Percentiles rank a stretch among this genome's conserved stretches.
Conservation (phyloP, 176 grass and related monocot genomes). For the Carex littledalei region DNA sequence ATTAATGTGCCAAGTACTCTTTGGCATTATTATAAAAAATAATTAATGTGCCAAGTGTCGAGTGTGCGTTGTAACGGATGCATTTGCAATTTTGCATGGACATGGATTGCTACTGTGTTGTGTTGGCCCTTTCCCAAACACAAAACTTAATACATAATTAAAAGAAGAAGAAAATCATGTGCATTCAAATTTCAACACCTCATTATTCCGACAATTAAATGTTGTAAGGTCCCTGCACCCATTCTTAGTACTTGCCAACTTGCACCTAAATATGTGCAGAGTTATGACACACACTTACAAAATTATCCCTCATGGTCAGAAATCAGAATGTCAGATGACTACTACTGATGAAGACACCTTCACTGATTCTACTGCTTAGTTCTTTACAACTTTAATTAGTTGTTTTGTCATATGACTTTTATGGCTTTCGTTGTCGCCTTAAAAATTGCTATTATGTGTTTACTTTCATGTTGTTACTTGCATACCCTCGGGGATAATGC, state of each 20-base stretch:
- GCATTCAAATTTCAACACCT: constrained; percentile 15
- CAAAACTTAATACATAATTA: not conserved
- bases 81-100: not conserved
- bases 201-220: constrained; percentile 15
- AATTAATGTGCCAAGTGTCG: no score
- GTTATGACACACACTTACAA: not conserved
- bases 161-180: not conserved
- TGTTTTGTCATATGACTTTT: no score
- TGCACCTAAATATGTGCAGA: not conserved
- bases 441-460: no score
- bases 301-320: not conserved
- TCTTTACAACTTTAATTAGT: no score
- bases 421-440: no score
- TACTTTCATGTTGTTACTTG: no score
- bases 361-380: no score
- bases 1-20: not conserved
- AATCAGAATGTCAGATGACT: no score
- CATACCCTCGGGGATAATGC: no score
- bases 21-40: no score
- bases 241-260: not conserved
- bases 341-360: no score
- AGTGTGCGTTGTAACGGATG: not conserved
- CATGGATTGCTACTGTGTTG: not conserved
- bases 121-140: not conserved
- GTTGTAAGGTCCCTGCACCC: not conserved